Conservation (phyloP, 345 rosid genomes). For the Eucalyptus regnans region DNA sequence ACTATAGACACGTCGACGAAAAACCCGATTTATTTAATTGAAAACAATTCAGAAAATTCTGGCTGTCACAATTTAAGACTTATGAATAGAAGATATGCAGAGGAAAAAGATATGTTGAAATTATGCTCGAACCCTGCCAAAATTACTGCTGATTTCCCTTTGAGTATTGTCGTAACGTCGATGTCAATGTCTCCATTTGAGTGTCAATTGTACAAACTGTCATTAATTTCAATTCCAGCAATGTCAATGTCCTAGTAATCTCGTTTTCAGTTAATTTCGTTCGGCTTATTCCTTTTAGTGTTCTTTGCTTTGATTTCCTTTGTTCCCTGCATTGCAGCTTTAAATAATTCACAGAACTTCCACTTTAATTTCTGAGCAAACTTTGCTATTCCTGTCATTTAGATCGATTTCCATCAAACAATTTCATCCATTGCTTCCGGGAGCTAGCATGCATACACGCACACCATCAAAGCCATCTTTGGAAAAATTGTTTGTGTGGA, state of each 20-base stretch:
- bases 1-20: too few species aligned
- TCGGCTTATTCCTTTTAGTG: background rate
- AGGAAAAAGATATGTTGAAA: too few species aligned
- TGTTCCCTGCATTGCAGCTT: background rate
- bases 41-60: too few species aligned
- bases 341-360: too few species aligned
- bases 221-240: background rate
- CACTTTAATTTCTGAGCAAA: too few species aligned
- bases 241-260: background rate
- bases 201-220: background rate
- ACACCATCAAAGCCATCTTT: background rate
- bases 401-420: accelerated
- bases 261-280: too few species aligned
- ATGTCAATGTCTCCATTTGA: background rate
- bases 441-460: background rate
- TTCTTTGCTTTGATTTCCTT: background rate
- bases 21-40: too few species aligned
- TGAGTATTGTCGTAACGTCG: background rate
- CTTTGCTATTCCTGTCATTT: too few species aligned
- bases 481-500: background rate
- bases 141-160: background rate
- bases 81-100: background rate
- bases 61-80: background rate
- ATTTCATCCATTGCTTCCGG: background rate
- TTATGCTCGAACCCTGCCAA: accelerated